A percentile compares a stretch with the other conserved stretches of the same genome.
Conservation (phyloP, 2,329 filamentous ascomycete genomes). For the Cladosporium austrohemisphaericum region DNA sequence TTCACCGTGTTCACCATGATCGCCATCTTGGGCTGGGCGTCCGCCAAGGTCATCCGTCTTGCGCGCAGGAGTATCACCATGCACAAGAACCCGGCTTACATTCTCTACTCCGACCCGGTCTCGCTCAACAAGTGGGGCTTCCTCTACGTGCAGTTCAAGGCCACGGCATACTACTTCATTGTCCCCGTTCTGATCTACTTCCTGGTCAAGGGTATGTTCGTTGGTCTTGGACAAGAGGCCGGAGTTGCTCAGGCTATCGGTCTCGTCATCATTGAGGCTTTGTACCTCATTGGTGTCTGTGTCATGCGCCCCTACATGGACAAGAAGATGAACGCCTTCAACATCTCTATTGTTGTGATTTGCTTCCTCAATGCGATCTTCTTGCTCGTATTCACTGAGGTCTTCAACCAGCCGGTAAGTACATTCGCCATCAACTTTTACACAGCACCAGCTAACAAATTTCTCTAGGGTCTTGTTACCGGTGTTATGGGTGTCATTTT, state of each 20-base stretch:
- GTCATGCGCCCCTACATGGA: conserved; percentile 96
- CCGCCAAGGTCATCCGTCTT: conserved; percentile 83
- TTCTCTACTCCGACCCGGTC: conserved; percentile 91
- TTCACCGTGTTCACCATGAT: conserved; percentile 84
- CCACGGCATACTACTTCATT: conserved; percentile 93
- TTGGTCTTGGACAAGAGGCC: conserved; percentile 71
- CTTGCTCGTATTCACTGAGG: conserved; percentile 78
- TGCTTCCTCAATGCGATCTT: conserved; percentile 92
- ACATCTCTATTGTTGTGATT: conserved; percentile 83
- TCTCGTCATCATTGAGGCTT: conserved; percentile 77
- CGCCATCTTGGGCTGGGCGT: conserved; percentile 75
- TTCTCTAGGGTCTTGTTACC: conserved; percentile 63
- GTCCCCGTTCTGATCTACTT: conserved; percentile 74
- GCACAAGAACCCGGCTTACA: conserved; percentile 96
- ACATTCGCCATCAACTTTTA: neutral
- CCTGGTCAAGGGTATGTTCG: conserved; percentile 83
- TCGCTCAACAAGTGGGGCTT: conserved; percentile 97
- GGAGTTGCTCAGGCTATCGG: conserved; percentile 74
- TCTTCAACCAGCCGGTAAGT: conserved; percentile 75
- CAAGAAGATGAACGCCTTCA: conserved; percentile 95
- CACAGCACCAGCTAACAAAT: conserved; percentile 3
- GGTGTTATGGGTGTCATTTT: conserved; percentile 87
- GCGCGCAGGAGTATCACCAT: conserved; percentile 82
- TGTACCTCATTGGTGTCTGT: conserved; percentile 69
- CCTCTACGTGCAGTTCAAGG: conserved; percentile 94